phyloP scores from a whole-genome alignment of 345 rosid genomes.

The Dimocarpus longan region DNA sequence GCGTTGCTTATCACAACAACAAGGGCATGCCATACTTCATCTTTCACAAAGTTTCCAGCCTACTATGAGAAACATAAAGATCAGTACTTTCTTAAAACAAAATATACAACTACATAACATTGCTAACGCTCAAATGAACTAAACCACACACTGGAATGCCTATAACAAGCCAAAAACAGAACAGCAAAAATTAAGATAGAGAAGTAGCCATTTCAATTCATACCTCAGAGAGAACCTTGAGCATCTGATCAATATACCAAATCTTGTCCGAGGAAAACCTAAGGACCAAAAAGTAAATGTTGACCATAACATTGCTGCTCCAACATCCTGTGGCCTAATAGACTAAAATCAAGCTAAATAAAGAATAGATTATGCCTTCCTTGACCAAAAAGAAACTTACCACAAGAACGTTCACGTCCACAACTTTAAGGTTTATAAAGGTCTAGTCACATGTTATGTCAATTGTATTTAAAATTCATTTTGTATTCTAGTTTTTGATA shows the following conservation, averaged over 20 bases:
- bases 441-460: not conserved
- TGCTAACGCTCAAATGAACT: not conserved
- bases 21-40: conserved; percentile 98
- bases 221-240: conserved; percentile 99
- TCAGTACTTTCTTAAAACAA: conserved; percentile 31
- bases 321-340: not conserved
- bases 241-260: conserved; percentile 99
- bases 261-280: conserved; percentile 97
- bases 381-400: not conserved
- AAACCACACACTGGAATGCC: conserved; percentile 13
- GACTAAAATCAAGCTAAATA: conserved; percentile 4
- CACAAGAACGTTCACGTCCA: too few relatives aligned
- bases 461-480: not conserved
- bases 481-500: not conserved
- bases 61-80: conserved; percentile 47
- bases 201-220: conserved; percentile 17
- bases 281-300: conserved; percentile 31
- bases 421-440: not conserved
- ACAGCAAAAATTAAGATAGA: conserved; percentile 3
- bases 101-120: conserved; percentile 7
- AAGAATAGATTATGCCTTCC: not conserved
- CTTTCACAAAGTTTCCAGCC: conserved; percentile 99
- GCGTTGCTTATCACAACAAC: conserved; percentile 95
- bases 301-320: conserved; percentile 14
- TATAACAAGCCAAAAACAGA: conserved; percentile 15